These are phyloP conservation scores for Fallopia convolvulus DNA, from an alignment of 148 eudicot genomes.

Conservation along the genomic window DNA sequence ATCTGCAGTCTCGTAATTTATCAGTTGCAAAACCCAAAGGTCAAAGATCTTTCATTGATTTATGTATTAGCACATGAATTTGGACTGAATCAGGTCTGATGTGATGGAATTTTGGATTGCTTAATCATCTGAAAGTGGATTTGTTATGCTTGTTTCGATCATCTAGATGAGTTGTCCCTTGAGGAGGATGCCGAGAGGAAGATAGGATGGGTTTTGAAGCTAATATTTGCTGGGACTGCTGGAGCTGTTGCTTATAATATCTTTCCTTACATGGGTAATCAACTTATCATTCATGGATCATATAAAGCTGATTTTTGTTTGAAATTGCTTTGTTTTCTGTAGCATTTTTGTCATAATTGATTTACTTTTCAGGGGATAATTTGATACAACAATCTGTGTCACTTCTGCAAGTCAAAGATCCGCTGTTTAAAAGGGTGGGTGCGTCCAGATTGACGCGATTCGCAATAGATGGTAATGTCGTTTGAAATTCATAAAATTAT, in stretches of 20 bases:
- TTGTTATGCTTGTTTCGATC: background rate
- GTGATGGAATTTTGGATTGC: background rate
- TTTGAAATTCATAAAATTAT: background rate
- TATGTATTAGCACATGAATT: background rate
- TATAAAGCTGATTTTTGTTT: background rate
- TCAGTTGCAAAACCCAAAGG: constrained; percentile 38
- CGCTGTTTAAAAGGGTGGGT: constrained; percentile 91
- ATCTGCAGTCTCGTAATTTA: constrained; percentile 39
- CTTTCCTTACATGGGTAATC: constrained; percentile 79
- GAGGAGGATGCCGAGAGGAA: constrained; percentile 90
- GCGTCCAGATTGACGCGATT: constrained; percentile 91
- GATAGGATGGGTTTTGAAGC: constrained; percentile 84
- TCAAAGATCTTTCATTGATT: constrained; percentile 12
- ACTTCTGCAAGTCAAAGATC: constrained; percentile 90
- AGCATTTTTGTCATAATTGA: constrained; percentile 6
- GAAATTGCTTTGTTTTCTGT: background rate
- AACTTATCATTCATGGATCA: background rate
- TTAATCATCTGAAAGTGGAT: background rate
- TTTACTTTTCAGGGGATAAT: constrained; percentile 60
- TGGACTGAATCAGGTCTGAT: background rate
- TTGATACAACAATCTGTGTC: constrained; percentile 79
- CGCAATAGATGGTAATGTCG: constrained; percentile 63
- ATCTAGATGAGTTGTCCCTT: constrained; percentile 48
- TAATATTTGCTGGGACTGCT: constrained; percentile 85
- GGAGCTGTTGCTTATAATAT: constrained; percentile 65